These are phyloP conservation scores for Vanrija sp. DNA, from an alignment of 1,284 basidiomycete species.

Conservation along the genomic window DNA sequence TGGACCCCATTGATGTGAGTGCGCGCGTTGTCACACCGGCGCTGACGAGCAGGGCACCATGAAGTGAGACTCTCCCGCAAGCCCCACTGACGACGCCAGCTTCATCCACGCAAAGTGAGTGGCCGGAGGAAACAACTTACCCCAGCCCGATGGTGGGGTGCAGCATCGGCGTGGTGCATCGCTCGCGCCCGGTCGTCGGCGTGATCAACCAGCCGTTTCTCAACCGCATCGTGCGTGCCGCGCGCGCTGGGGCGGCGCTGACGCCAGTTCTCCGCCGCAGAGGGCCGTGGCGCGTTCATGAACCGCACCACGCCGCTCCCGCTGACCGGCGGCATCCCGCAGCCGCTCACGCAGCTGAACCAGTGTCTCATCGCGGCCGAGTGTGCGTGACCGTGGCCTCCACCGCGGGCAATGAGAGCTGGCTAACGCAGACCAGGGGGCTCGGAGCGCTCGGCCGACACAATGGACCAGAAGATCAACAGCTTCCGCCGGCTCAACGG, in stretches of 20 bases:
- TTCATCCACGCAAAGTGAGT: conserved; percentile 45
- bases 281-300: conserved; percentile 75
- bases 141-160: conserved; percentile 42
- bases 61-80: conserved; percentile 31
- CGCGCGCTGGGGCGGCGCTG: background rate
- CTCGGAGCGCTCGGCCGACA: conserved; percentile 64
- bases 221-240: conserved; percentile 60
- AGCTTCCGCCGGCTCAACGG: conserved; percentile 74
- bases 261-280: conserved; percentile 67
- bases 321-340: conserved; percentile 69
- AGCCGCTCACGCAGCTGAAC: conserved; percentile 67
- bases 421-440: conserved; percentile 57
- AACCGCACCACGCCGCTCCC: conserved; percentile 59
- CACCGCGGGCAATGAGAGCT: too few relatives aligned
- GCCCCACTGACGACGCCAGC: conserved; percentile 22
- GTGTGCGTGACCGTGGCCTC: conserved; percentile 46
- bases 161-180: conserved; percentile 82
- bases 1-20: conserved; percentile 47
- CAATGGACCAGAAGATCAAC: conserved; percentile 62
- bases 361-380: conserved; percentile 82
- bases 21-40: accelerated
- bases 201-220: conserved; percentile 89
- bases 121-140: background rate
- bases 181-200: conserved; percentile 73
- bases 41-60: conserved; percentile 38